Percentiles rank a stretch among this genome's conserved stretches.
These are phyloP conservation scores for Bipolaris sorokiniana DNA, from an alignment of 2,329 filamentous ascomycete genomes.

Conservation along the genomic window DNA sequence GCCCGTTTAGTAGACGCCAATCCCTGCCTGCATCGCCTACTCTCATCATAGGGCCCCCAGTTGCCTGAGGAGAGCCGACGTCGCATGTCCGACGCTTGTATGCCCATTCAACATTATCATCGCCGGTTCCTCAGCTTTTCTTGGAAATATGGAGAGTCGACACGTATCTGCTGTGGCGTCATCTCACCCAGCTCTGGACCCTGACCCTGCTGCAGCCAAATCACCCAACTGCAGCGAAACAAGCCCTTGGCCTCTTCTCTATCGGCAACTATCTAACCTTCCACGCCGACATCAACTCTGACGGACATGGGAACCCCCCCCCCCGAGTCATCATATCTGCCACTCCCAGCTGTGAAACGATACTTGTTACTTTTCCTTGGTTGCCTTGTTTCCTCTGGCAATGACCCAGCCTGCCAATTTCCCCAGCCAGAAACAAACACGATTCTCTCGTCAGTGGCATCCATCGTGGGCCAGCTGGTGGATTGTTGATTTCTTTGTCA, in stretches of 20 bases:
- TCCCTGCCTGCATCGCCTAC: slow-evolving; percentile 3
- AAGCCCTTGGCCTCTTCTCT: background rate
- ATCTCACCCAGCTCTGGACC: slow-evolving; percentile 7
- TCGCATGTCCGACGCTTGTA: slow-evolving; percentile 22
- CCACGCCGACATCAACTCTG: slow-evolving; percentile 16
- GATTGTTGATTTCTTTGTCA: background rate
- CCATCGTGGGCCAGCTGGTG: background rate
- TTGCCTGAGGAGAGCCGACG: slow-evolving; percentile 36
- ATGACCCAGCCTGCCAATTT: slow-evolving; percentile 1
- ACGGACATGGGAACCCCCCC: background rate
- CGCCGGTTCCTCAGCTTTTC: slow-evolving; percentile 7
- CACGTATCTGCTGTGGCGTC: slow-evolving; percentile 13
- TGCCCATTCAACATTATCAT: slow-evolving; percentile 3
- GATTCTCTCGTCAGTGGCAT: background rate
- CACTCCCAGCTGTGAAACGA: slow-evolving; percentile 7
- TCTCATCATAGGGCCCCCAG: slow-evolving; percentile 10
- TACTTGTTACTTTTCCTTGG: background rate
- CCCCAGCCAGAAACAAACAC: background rate
- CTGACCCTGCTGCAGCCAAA: slow-evolving; percentile 6
- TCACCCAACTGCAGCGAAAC: slow-evolving; percentile 1
- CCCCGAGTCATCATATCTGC: background rate
- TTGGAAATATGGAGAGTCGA: slow-evolving; percentile 2
- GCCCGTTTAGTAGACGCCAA: slow-evolving; percentile 6
- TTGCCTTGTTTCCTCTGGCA: background rate
- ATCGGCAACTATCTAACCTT: slow-evolving; percentile 19